phyloP scores from a whole-genome alignment of 768 basidiomycete genomes.

The Trametes punicea region DNA sequence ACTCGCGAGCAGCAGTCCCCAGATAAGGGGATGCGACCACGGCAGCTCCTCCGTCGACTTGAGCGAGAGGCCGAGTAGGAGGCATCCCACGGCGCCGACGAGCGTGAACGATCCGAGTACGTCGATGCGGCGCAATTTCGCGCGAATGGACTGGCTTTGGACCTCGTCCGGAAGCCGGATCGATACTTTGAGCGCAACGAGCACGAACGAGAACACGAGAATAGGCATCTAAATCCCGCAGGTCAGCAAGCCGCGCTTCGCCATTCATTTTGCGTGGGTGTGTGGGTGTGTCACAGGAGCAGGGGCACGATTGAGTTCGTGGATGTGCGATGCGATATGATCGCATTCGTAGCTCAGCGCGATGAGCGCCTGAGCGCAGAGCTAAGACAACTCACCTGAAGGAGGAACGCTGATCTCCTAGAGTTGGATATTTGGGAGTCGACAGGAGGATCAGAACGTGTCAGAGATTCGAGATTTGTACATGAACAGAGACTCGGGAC shows the following conservation, averaged over 20 bases:
- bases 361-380: conserved; percentile 12
- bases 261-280: not conserved
- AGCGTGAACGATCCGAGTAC: conserved; percentile 81
- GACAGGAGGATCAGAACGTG: conserved; percentile 36
- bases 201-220: conserved; percentile 61
- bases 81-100: conserved; percentile 62
- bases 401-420: conserved; percentile 83
- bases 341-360: conserved; percentile 14
- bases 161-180: conserved; percentile 70
- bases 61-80: conserved; percentile 74
- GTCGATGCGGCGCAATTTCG: conserved; percentile 80
- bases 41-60: conserved; percentile 75
- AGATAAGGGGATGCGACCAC: conserved; percentile 74
- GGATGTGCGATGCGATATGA: conserved; percentile 10
- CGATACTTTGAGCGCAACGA: conserved; percentile 76
- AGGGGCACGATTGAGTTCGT: conserved; percentile 8
- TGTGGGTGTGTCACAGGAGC: conserved; percentile 7
- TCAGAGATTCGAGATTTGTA: conserved; percentile 53
- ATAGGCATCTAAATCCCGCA: conserved; percentile 60
- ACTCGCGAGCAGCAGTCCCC: conserved; percentile 59
- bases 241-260: not conserved
- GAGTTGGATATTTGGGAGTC: conserved; percentile 2
- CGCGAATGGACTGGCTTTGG: conserved; percentile 51
- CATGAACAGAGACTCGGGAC: not conserved
- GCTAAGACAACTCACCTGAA: conserved; percentile 55